Evolutionary conservation across 192 early-diverging fungal genomes (phyloP).

Genomic region (Coemansia sp.): DNA sequence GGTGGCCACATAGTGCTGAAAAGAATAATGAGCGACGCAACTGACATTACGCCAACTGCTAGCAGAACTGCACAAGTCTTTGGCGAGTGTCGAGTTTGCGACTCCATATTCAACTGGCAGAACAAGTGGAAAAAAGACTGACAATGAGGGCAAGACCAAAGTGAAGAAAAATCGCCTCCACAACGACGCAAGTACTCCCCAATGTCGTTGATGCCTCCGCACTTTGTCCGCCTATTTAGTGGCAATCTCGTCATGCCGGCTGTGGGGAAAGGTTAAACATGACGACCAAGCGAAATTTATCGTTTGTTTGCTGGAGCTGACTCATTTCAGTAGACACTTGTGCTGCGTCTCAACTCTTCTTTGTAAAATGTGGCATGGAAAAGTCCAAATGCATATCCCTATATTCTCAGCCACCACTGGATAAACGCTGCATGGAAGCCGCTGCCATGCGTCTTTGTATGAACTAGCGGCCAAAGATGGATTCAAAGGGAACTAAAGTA

Average conservation of each 20-base stretch:
- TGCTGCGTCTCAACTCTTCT: not conserved
- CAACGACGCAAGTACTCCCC: no score
- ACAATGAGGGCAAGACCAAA: not conserved
- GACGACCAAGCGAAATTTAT: not conserved
- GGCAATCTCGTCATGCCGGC: not conserved
- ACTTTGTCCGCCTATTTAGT: not conserved
- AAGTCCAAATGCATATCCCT: not conserved
- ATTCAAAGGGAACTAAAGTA: not conserved
- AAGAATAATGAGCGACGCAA: not conserved
- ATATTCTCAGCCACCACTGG: not conserved
- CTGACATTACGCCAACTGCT: not conserved
- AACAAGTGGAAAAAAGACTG: not conserved
- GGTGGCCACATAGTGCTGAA: not conserved
- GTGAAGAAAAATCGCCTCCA: not conserved
- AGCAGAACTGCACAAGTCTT: not conserved
- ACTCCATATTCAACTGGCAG: not conserved
- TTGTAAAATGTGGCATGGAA: not conserved
- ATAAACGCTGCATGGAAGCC: not conserved
- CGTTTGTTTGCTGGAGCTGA: not conserved
- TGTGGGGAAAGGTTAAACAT: not conserved
- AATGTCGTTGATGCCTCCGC: no score
- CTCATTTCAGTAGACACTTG: not conserved
- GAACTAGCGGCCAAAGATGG: no score
- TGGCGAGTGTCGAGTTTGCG: not conserved
- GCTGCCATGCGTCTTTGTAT: not conserved